Evolutionary conservation across 805 yeast genomes (phyloP).

Genomic region (Ogataea nonfermentans): DNA sequence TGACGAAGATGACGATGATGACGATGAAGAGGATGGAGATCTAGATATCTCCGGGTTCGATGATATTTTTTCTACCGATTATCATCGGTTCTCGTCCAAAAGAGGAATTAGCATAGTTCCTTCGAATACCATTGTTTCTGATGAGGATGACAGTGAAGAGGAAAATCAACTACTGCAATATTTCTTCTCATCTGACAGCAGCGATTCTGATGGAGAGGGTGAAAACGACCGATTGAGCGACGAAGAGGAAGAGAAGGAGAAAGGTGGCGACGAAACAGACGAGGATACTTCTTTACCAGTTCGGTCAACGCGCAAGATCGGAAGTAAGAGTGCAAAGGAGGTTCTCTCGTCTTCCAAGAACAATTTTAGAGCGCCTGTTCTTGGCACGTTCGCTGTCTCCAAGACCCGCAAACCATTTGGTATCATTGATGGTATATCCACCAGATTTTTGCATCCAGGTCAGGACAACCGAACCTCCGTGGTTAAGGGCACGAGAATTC

Average conservation of each 20-base stretch:
- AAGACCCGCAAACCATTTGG: slow-evolving; percentile 77
- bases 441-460: slow-evolving; percentile 68
- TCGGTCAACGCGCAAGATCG: slow-evolving; percentile 57
- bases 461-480: slow-evolving; percentile 28
- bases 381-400: slow-evolving; percentile 89
- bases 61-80: slow-evolving; percentile 27
- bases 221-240: slow-evolving; percentile 16
- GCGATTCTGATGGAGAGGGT: slow-evolving; percentile 25
- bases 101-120: slow-evolving; percentile 19
- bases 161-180: slow-evolving; percentile 65
- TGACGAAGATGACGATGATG: slow-evolving; percentile 38
- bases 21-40: slow-evolving; percentile 41
- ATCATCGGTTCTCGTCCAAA: slow-evolving; percentile 18
- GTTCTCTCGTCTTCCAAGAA: slow-evolving; percentile 84
- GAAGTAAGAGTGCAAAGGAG: slow-evolving; percentile 86
- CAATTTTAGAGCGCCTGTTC: slow-evolving; percentile 84
- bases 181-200: slow-evolving; percentile 47
- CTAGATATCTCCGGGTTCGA: slow-evolving; percentile 31
- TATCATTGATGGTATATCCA: slow-evolving; percentile 90
- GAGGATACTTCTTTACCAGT: slow-evolving; percentile 85
- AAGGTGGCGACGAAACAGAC: slow-evolving; percentile 83
- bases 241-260: slow-evolving; percentile 10
- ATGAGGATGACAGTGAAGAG: slow-evolving; percentile 21
- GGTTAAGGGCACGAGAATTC: slow-evolving; percentile 23
- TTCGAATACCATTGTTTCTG: slow-evolving; percentile 20